phyloP scores from a whole-genome alignment of 129 eudicot species.

The Flaveria robusta region DNA sequence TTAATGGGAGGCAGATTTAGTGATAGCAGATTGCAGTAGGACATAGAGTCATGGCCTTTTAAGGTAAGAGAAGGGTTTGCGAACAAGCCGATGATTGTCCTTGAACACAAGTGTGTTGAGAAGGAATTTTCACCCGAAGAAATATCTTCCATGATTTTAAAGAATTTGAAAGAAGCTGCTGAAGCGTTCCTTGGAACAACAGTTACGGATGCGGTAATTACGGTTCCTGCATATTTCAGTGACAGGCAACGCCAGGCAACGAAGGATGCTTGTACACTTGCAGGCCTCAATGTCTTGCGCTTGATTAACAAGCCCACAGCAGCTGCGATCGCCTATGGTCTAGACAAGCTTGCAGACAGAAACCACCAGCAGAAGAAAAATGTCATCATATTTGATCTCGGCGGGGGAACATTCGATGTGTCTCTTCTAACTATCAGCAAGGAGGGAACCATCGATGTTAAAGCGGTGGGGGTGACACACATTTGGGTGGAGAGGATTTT shows the following conservation, averaged over 20 bases:
- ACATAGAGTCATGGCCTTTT: no score
- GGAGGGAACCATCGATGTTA: slow-evolving; percentile 11
- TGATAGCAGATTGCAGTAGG: no score
- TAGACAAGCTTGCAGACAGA: neutral
- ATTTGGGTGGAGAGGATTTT: slow-evolving; percentile 32
- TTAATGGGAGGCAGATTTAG: no score
- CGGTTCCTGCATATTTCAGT: no score
- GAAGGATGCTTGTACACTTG: slow-evolving; percentile 18
- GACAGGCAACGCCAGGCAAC: slow-evolving; percentile 11
- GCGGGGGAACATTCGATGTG: slow-evolving; percentile 31
- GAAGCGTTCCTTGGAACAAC: no score
- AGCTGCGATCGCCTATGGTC: slow-evolving; percentile 29
- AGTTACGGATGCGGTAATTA: no score
- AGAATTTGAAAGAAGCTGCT: no score
- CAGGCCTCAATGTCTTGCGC: slow-evolving; percentile 21
- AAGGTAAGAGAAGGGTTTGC: no score
- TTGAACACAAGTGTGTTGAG: no score
- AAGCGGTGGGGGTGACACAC: slow-evolving; percentile 37
- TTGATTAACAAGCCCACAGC: slow-evolving; percentile 30
- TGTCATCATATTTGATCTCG: slow-evolving; percentile 23
- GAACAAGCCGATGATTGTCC: no score
- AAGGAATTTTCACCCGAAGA: no score
- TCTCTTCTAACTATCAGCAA: slow-evolving; percentile 21
- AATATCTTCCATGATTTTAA: no score
- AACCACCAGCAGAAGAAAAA: slow-evolving; percentile 6